Evolutionary conservation across 805 yeast genomes (phyloP).

Genomic region (Wickerhamomyces hampshirensis): DNA sequence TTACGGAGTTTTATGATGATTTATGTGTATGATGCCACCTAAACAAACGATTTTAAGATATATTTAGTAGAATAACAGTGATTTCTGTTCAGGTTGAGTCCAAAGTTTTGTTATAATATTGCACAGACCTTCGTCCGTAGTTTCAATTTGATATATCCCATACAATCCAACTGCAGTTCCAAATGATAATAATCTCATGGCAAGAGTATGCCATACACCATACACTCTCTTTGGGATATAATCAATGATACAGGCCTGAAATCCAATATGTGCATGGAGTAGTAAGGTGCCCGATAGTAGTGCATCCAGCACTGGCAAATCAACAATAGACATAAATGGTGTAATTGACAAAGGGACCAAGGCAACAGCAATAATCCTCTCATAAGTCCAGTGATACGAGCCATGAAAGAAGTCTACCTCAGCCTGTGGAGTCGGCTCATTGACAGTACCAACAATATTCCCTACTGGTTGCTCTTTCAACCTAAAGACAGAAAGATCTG

Average conservation of each 20-base stretch:
- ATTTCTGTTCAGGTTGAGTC: conserved; percentile 24
- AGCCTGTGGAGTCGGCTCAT: conserved; percentile 66
- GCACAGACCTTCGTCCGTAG: conserved; percentile 58
- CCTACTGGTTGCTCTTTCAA: conserved; percentile 71
- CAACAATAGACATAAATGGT: conserved; percentile 49
- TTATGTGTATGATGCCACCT: no score
- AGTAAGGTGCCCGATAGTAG: conserved; percentile 49
- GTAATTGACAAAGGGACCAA: conserved; percentile 59
- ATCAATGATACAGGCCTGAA: conserved; percentile 73
- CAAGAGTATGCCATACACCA: conserved; percentile 57
- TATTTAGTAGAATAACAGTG: conserved; percentile 4
- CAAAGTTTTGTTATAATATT: conserved; percentile 38
- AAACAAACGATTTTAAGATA: not conserved
- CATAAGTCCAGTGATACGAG: conserved; percentile 71
- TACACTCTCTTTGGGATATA: conserved; percentile 73
- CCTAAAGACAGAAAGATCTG: conserved; percentile 31
- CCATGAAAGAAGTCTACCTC: conserved; percentile 54
- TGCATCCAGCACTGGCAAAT: conserved; percentile 54
- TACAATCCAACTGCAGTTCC: conserved; percentile 65
- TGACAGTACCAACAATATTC: conserved; percentile 62
- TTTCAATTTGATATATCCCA: conserved; percentile 68
- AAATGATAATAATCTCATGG: conserved; percentile 53
- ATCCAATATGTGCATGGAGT: conserved; percentile 65
- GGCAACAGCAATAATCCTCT: conserved; percentile 54
- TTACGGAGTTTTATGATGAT: no score